Evolutionary conservation across 139 green algal genomes (phyloP).

Genomic region (Chara braunii): DNA sequence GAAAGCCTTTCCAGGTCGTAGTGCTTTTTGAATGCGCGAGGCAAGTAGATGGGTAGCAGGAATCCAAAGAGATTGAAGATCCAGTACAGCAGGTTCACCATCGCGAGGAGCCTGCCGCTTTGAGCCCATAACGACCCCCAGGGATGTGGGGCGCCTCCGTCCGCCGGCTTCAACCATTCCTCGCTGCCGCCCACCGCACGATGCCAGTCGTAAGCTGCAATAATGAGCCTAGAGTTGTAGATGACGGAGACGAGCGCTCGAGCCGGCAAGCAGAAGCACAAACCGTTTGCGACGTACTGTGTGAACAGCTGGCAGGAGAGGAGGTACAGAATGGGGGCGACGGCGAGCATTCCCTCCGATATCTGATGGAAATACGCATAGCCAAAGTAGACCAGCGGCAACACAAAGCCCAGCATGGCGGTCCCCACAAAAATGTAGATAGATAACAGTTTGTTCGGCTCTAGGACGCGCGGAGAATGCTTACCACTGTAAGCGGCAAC

Average conservation of each 20-base stretch:
- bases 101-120: constrained; percentile 16
- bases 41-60: constrained; percentile 26
- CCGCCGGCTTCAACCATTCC: too few species aligned
- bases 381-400: too few species aligned
- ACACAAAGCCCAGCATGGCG: constrained; percentile 16
- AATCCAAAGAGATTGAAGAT: constrained; percentile 35
- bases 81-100: constrained; percentile 29
- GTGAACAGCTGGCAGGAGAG: constrained; percentile 28
- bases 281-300: not conserved
- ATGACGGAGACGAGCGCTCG: constrained; percentile 9
- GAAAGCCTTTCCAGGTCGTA: too few species aligned
- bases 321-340: constrained; percentile 21
- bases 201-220: too few species aligned
- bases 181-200: too few species aligned
- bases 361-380: constrained; percentile 13
- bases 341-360: constrained; percentile 5
- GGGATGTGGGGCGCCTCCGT: too few species aligned
- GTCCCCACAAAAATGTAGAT: not conserved
- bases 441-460: not conserved
- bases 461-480: not conserved
- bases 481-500: not conserved
- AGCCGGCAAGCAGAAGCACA: constrained; percentile 12
- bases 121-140: too few species aligned
- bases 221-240: too few species aligned
- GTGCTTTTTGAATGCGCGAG: constrained; percentile 19